Conservation (phyloP, 2,329 filamentous ascomycete genomes). For the Nemania abortiva region DNA sequence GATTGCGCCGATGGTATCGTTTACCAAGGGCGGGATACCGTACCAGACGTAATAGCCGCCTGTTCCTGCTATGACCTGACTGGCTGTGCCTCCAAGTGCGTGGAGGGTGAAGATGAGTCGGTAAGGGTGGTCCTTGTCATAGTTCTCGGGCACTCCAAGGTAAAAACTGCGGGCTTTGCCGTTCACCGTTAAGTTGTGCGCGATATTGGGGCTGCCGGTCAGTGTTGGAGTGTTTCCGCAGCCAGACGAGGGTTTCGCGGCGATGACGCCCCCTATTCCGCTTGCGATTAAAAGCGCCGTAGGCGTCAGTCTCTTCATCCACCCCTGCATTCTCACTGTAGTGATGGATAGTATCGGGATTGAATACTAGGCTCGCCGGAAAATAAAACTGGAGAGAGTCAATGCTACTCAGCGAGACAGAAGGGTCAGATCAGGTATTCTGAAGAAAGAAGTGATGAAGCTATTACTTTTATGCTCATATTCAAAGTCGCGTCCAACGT, state of each 20-base stretch:
- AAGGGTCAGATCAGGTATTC: neutral
- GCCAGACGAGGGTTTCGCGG: slow-evolving; percentile 39
- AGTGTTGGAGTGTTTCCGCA: slow-evolving; percentile 46
- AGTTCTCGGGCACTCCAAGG: slow-evolving; percentile 52
- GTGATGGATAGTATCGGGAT: too few species aligned
- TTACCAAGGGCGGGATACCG: slow-evolving; percentile 49
- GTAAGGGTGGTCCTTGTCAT: slow-evolving; percentile 53
- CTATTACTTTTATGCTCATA: neutral
- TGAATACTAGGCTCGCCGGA: neutral
- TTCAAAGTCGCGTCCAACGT: neutral
- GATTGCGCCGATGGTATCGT: slow-evolving; percentile 48
- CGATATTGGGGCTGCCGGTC: slow-evolving; percentile 33
- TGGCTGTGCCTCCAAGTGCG: slow-evolving; percentile 52
- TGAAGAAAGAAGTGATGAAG: neutral
- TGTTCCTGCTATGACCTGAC: slow-evolving; percentile 49
- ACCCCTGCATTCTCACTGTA: neutral
- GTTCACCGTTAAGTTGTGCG: slow-evolving; percentile 48
- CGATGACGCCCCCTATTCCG: slow-evolving; percentile 1
- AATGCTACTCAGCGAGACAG: neutral
- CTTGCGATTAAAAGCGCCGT: neutral
- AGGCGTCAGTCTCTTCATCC: neutral
- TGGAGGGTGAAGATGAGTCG: slow-evolving; percentile 56
- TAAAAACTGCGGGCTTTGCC: slow-evolving; percentile 51
- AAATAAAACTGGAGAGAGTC: neutral
- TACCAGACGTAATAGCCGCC: slow-evolving; percentile 50